Evolutionary conservation across 352 stramenopile species (phyloP).

Genomic region (Phytophthora tubulina): DNA sequence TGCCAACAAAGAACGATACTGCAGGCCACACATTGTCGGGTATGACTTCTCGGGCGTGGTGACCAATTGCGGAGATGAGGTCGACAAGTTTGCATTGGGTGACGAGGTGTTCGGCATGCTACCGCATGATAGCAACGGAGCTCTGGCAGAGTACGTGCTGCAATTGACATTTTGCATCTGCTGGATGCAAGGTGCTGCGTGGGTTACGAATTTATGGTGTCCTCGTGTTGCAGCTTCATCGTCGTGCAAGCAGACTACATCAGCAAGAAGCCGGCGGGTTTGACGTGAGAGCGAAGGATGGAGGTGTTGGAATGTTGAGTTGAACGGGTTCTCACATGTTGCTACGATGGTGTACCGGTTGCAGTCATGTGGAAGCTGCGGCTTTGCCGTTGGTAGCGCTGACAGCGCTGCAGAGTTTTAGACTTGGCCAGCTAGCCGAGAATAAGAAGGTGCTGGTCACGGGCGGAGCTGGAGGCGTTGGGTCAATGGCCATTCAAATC

Average conservation of each 20-base stretch:
- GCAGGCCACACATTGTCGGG: conserved; percentile 73
- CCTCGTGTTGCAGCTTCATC: conserved; percentile 47
- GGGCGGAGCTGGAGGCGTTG: conserved; percentile 73
- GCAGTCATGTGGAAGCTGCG: conserved; percentile 73
- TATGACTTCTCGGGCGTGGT: conserved; percentile 82
- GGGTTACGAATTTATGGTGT: background rate
- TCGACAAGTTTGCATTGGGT: conserved; percentile 64
- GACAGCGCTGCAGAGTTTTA: conserved; percentile 65
- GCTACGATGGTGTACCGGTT: background rate
- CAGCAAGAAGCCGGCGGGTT: conserved; percentile 71
- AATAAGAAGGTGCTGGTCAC: conserved; percentile 83
- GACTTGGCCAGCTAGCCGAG: conserved; percentile 55
- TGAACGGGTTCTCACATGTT: background rate
- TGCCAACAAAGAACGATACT: background rate
- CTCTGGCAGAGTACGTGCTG: conserved; percentile 69
- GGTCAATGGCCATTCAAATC: conserved; percentile 78
- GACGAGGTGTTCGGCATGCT: conserved; percentile 84
- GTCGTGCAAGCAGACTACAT: conserved; percentile 67
- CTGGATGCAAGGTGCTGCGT: background rate
- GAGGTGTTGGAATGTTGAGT: background rate
- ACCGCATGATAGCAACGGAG: conserved; percentile 67
- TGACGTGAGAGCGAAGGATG: conserved; percentile 49
- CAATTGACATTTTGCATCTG: background rate
- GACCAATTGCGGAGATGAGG: conserved; percentile 55
- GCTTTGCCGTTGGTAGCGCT: conserved; percentile 67